Base-by-base conservation (phyloP, 148 eudicot species). In the Fagopyrum esculentum region DNA sequence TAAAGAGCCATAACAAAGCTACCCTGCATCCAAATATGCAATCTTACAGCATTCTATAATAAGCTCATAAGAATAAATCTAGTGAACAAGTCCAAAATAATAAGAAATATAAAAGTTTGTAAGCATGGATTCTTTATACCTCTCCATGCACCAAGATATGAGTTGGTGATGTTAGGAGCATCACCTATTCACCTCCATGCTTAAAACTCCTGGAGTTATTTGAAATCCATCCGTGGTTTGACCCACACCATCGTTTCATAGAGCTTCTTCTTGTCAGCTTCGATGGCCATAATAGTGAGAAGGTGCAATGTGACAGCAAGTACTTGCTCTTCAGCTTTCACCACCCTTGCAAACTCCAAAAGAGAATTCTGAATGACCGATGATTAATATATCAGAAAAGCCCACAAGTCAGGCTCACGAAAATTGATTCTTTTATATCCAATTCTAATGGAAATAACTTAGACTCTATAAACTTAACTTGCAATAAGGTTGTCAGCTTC, bases 171-270 rank as follows among this genome's bases (percentile, higher is more conserved):
- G 83, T 77, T 45, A 30, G 92, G 85, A 54, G 81, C 73, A 29
- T 91, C 93, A 9, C 77, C 93, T 66, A 83, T 22, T 22, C 26
- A 22, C 26, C 26, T 22, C 26, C 83, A 81, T 86, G 91, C 80
- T 84, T 87, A 75, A 93, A 93, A 22, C 71, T 93, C 98, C 75
- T 91, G 98, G 72, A 93, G 77, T 78, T 93, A 89, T 84, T 86
- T 91, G 54, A 88, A 93, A 80, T 88, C 79, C 93, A 86, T 71
- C 98, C 98, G 91, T 76, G 98, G 98, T 83, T 93, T 93, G 72
- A 90, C 97, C 97, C 97, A 91, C 26, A 93, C 85, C 80, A 90
- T 91, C 4, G 97, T 96, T 69, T 89, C 94, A 76, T 87, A 93
- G 29, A 88, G 78, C 68, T 90, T 87, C 80, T 91, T 88, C 74